Evolutionary conservation across 495 filamentous ascomycete species (phyloP), one percentile per base, ranked within the genome.

Genomic region (Penicillium soppii): DNA sequence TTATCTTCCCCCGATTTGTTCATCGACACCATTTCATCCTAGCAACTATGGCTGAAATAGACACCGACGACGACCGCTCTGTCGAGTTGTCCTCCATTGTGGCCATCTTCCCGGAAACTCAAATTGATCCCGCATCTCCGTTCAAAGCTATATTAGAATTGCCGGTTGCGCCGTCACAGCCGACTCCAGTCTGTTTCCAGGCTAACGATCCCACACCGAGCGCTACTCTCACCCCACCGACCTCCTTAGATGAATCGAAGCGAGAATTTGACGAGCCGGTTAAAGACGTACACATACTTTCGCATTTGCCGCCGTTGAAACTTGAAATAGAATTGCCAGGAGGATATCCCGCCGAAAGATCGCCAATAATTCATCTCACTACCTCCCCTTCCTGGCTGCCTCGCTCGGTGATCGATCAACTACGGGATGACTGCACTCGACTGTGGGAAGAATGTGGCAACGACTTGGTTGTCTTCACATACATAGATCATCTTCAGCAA

Each of bases 31-130:
- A 36, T 43, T 10, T 25, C 19, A 37, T 37, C 7, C 25, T 36
- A n/a, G n/a, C n/a, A n/a, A 26, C 12, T 42, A 71, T 73, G 68
- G 57, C 62, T 39, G 69, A 72, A 20, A 33, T 45, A 26, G 64
- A 61, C n/a, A 54, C 59, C 26, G 80, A 77, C 19, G 87, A 90
- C 59, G 82, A 87, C 52, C 89, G 94, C 47, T 77, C 84, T 15
- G 75, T 85, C 13, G 94, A 98, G 69, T 77, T 98, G 41, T 83
- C 80, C 39, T 83, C 91, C n/a, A 83, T 97, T 37, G 75, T 78
- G 12, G 88, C 91, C 59, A 97, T 98, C 54, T 98, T 82, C 55
- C 92, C 92, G 16, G 94, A 98, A 66, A 82, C 96, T 13, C 74
- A 76, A 25, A 68, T 88, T 26, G 77, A 83, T 45, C 70, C 79